Evolutionary conservation across 352 stramenopile species (phyloP).

Genomic region (Globisporangium sylvaticum): DNA sequence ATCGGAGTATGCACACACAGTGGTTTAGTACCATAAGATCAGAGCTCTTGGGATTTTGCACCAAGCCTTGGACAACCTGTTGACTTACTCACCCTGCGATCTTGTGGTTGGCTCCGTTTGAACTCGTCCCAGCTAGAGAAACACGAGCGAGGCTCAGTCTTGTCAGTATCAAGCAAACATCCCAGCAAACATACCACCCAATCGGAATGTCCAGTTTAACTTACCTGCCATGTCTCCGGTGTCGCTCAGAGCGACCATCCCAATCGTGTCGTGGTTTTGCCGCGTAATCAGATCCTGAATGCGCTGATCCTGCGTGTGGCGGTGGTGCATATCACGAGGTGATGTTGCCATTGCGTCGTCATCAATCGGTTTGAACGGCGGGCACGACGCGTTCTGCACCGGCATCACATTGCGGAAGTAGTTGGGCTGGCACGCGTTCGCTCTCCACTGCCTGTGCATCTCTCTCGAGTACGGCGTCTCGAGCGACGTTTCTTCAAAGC

Average conservation of each 20-base stretch:
- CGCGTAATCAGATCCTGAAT: conserved; percentile 36
- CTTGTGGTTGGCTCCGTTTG: conserved; percentile 89
- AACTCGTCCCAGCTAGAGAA: conserved; percentile 75
- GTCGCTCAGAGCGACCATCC: conserved; percentile 74
- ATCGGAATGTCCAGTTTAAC: not conserved
- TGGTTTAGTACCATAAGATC: not conserved
- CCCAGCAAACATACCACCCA: not conserved
- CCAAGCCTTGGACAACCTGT: not conserved
- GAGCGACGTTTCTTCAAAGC: conserved; percentile 73
- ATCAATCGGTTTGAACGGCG: conserved; percentile 63
- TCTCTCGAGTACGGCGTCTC: conserved; percentile 54
- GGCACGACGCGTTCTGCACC: conserved; percentile 64
- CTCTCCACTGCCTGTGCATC: conserved; percentile 54
- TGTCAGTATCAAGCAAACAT: not conserved
- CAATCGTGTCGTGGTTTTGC: conserved; percentile 90
- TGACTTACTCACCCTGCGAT: conserved; percentile 57
- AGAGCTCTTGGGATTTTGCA: not conserved
- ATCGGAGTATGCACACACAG: not conserved
- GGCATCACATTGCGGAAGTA: conserved; percentile 86
- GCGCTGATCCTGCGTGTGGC: not conserved
- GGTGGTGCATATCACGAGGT: not conserved
- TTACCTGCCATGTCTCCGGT: conserved; percentile 61
- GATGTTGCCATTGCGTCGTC: not conserved
- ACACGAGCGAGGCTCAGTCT: not conserved
- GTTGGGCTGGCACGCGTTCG: conserved; percentile 83